These are phyloP conservation scores for Yamadazyma dushanensis DNA, from an alignment of 1,139 yeast genomes.

Conservation along the genomic window DNA sequence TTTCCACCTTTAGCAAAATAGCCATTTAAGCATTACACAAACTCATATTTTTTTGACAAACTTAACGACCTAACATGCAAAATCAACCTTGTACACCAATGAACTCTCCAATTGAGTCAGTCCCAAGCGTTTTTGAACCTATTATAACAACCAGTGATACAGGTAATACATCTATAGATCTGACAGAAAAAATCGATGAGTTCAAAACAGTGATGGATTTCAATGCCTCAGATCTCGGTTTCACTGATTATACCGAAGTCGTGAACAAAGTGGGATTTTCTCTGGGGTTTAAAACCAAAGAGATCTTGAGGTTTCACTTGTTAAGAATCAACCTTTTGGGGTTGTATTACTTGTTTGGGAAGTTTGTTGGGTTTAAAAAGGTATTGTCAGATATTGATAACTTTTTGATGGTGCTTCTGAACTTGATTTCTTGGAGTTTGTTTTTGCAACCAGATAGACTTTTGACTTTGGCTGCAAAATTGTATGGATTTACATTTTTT, in stretches of 20 bases:
- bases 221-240: conserved; percentile 6
- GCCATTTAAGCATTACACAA: background rate
- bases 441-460: conserved; percentile 14
- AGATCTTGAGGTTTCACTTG: conserved; percentile 21
- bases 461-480: conserved; percentile 5
- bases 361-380: background rate
- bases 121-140: background rate
- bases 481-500: conserved; percentile 6
- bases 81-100: background rate
- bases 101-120: background rate
- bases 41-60: background rate
- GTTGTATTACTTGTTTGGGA: conserved; percentile 3
- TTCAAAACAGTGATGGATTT: conserved; percentile 2
- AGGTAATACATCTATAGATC: background rate
- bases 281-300: conserved; percentile 18
- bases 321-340: conserved; percentile 16
- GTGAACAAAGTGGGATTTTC: background rate
- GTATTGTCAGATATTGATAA: background rate
- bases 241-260: conserved; percentile 2
- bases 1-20: background rate
- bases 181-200: background rate
- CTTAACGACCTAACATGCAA: too few relatives aligned
- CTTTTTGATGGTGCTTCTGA: background rate
- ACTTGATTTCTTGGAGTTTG: conserved; percentile 9
- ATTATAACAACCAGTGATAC: background rate